Conservation (phyloP, 441 rosid genomes). For the Gossypium davidsonii region DNA sequence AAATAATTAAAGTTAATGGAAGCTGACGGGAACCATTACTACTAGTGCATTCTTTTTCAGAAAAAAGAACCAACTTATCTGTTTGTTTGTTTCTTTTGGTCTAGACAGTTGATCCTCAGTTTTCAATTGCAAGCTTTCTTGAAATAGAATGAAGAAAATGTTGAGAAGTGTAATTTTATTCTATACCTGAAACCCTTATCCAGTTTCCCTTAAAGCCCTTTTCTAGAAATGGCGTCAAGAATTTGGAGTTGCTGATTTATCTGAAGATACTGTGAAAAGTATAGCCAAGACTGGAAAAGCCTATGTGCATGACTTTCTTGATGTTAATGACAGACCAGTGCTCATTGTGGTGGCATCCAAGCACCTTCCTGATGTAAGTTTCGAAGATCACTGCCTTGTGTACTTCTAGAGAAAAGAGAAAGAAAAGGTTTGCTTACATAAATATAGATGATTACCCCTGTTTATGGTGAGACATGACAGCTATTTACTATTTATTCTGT, state of each 20-base stretch:
- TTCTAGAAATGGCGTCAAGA: constrained; percentile 81
- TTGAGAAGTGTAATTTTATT: not conserved
- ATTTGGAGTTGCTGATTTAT: constrained; percentile 58
- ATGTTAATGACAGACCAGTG: constrained; percentile 62
- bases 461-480: not conserved
- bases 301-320: constrained; percentile 68
- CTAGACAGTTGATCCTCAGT: not conserved
- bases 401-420: not conserved
- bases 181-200: constrained; percentile 10
- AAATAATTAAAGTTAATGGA: not conserved
- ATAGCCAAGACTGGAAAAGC: constrained; percentile 75
- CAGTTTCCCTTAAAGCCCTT: constrained; percentile 28
- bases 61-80: not conserved
- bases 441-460: not conserved
- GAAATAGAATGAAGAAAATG: not conserved
- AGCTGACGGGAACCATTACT: not conserved
- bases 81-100: not conserved
- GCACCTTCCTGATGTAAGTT: constrained; percentile 71
- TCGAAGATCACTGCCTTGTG: not conserved
- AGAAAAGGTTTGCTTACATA: not conserved
- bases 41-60: not conserved
- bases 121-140: not conserved
- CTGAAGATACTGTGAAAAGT: constrained; percentile 53
- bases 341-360: constrained; percentile 77
- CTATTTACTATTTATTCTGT: not conserved